Percentiles rank a stretch among this genome's conserved stretches.
Conservation (phyloP, 495 filamentous ascomycete species). For the Filosporella fistucella region DNA sequence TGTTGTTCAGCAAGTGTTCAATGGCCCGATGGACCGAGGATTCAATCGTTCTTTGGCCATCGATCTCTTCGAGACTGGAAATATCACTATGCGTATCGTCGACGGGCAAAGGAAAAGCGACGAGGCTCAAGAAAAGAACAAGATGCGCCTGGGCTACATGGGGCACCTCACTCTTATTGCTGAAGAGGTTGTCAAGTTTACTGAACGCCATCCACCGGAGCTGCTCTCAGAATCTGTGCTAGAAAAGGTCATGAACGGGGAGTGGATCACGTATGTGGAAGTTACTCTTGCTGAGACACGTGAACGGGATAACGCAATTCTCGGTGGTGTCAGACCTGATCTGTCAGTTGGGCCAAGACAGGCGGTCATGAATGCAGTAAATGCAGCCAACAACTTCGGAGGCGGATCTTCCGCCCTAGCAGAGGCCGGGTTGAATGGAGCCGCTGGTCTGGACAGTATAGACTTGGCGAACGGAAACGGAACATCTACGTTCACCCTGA, state of each 20-base stretch:
- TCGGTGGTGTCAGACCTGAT: slow-evolving; percentile 90
- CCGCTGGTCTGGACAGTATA: slow-evolving; percentile 62
- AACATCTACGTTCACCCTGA: slow-evolving; percentile 60
- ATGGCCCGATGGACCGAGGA: slow-evolving; percentile 93
- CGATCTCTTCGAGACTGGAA: slow-evolving; percentile 84
- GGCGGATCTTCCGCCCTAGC: slow-evolving; percentile 65
- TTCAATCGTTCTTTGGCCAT: slow-evolving; percentile 92
- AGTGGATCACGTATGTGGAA: slow-evolving; percentile 96
- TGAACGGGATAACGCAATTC: slow-evolving; percentile 95
- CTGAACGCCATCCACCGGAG: slow-evolving; percentile 87
- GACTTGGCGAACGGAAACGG: slow-evolving; percentile 67
- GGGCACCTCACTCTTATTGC: slow-evolving; percentile 96
- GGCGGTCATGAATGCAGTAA: slow-evolving; percentile 57
- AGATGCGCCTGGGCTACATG: slow-evolving; percentile 97
- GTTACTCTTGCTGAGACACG: slow-evolving; percentile 88
- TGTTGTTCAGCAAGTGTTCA: slow-evolving; percentile 98
- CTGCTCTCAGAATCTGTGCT: slow-evolving; percentile 77
- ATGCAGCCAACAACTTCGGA: slow-evolving; percentile 54
- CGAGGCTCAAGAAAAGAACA: slow-evolving; percentile 69
- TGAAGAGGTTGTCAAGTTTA: slow-evolving; percentile 98
- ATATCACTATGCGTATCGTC: slow-evolving; percentile 86
- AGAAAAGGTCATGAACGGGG: slow-evolving; percentile 78
- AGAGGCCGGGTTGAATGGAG: slow-evolving; percentile 64
- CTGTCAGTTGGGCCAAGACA: slow-evolving; percentile 54
- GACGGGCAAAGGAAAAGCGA: slow-evolving; percentile 86